Conservation (phyloP, 202 grass and related monocot genomes). For the Cymbopogon flexuosus region DNA sequence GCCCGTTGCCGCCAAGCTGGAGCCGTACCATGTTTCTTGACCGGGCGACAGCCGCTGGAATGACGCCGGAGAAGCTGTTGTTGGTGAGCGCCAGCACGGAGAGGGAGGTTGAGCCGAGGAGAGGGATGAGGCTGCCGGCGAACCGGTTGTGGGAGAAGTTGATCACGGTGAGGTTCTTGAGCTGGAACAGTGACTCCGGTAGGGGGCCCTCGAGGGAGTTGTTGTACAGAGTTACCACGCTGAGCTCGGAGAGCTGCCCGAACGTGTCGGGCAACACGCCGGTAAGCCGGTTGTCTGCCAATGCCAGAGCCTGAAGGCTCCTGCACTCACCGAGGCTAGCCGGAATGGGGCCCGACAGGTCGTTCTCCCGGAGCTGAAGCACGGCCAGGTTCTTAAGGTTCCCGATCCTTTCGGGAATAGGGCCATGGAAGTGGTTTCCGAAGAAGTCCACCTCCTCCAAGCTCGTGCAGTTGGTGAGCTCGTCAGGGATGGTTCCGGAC, state of each 20-base stretch:
- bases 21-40: slow-evolving; percentile 57
- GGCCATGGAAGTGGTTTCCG: slow-evolving; percentile 71
- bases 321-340: slow-evolving; percentile 66
- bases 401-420: slow-evolving; percentile 62
- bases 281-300: slow-evolving; percentile 81
- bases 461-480: slow-evolving; percentile 68
- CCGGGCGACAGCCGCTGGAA: slow-evolving; percentile 41
- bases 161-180: slow-evolving; percentile 74
- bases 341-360: slow-evolving; percentile 67
- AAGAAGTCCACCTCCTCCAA: slow-evolving; percentile 94
- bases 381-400: slow-evolving; percentile 65
- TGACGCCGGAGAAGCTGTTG: slow-evolving; percentile 73
- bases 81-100: slow-evolving; percentile 60
- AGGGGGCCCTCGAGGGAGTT: slow-evolving; percentile 69
- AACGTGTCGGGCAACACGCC: slow-evolving; percentile 57
- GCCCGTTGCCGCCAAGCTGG: slow-evolving; percentile 54
- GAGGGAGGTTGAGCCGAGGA: slow-evolving; percentile 59
- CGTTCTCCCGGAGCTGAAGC: slow-evolving; percentile 94
- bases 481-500: slow-evolving; percentile 59
- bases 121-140: slow-evolving; percentile 56
- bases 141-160: slow-evolving; percentile 87
- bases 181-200: slow-evolving; percentile 48
- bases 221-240: slow-evolving; percentile 82
- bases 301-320: slow-evolving; percentile 61
- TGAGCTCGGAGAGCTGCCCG: slow-evolving; percentile 50